Conservation (phyloP, 306 rosid genomes). For the Pyrus betulifolia region DNA sequence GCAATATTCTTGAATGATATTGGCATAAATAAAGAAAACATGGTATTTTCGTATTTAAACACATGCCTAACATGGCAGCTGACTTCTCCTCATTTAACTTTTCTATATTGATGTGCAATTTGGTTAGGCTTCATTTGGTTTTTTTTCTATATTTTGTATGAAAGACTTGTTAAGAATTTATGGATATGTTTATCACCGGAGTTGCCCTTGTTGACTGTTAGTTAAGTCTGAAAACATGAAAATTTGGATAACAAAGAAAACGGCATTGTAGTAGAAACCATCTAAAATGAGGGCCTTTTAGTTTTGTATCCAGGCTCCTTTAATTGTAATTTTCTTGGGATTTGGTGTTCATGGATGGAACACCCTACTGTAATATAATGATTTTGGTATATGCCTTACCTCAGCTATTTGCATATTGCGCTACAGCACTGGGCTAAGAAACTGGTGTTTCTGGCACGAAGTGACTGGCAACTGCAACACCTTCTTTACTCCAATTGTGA, state of each 20-base stretch:
- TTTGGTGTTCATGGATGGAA: not conserved
- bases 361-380: not conserved
- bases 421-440: not conserved
- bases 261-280: not conserved
- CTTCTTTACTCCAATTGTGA: not conserved
- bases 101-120: not conserved
- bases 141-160: not conserved
- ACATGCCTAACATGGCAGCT: not conserved
- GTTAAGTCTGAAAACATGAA: not conserved
- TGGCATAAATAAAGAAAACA: not conserved
- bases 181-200: not conserved
- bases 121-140: not conserved
- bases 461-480: not conserved
- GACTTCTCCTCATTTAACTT: not conserved
- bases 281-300: not conserved
- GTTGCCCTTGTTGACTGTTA: not conserved
- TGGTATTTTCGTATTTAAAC: not conserved
- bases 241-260: not conserved
- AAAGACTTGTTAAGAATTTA: not conserved
- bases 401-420: not conserved
- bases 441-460: not conserved
- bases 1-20: not conserved
- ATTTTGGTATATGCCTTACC: not conserved
- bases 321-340: not conserved
- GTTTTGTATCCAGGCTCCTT: not conserved